Evolutionary conservation across 1,284 basidiomycete genomes (phyloP), one percentile per base, ranked within the genome.

Genomic region (Sporisorium exsertum): DNA sequence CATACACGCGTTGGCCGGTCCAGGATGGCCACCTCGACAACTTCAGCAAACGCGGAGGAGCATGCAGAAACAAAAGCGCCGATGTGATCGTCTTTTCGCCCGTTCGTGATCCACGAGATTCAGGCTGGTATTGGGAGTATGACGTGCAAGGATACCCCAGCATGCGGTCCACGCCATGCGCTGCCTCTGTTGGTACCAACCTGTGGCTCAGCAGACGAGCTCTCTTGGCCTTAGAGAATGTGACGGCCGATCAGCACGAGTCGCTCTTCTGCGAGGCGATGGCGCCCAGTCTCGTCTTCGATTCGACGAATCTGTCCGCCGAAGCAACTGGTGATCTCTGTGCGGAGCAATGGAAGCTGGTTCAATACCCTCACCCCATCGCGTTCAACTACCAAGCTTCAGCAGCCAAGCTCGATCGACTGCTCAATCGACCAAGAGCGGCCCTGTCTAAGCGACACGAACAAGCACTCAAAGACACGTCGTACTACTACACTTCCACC

Each of bases 61-160:
- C 1, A 1, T 62, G 65, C 45, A 33, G 24, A 5, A 49, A 62
- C 35, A 62, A 51, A 35, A 35, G n/a, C n/a, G 51, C 66, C 1
- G 66, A 69, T 8, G 57, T 69, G 18, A 43, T 69, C 2, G 57
- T 69, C 16, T 55, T 69, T 26, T 69, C 66, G 0, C 60, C 66
- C 6, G 46, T 59, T 3, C 66, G 66, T 37, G 33, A 69, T 52
- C 60, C 66, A 3, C 45, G 45, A 4, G 16, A 46, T n/a, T 63
- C 66, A 2, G 66, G 42, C 5, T 69, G 66, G 66, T 69, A 69
- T 20, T 69, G 66, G 66, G 66, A 69, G 51, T 69, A 69, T 40
- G 66, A 69, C 22, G 66, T 69, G 2, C 66, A 69, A 51, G 66
- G 66, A 5, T 69, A 22, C 20, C 27, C 55, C 8, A 10, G 35